A percentile compares a stretch with the other conserved stretches of the same genome.
These are phyloP conservation scores for Spatholobus suberectus DNA, from an alignment of 306 rosid genomes.

Conservation along the genomic window DNA sequence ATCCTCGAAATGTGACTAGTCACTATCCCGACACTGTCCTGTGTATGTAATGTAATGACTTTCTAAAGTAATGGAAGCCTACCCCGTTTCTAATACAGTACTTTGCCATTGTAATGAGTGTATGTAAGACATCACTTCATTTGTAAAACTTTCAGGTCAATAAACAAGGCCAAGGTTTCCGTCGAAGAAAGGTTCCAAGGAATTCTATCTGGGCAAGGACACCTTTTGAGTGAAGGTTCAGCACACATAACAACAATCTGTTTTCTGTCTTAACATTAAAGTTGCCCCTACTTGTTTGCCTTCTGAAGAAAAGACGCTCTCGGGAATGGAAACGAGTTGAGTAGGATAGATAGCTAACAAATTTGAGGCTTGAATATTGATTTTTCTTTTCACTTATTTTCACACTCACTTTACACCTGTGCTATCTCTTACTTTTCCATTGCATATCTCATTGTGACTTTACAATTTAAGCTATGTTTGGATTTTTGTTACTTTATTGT, in stretches of 20 bases:
- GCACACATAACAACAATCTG: background rate
- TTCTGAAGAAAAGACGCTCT: background rate
- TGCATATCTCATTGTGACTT: background rate
- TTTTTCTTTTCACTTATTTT: background rate
- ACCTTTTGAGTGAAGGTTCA: constrained; percentile 32
- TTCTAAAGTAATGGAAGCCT: background rate
- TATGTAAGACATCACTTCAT: background rate
- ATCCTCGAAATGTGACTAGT: background rate
- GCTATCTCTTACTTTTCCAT: background rate
- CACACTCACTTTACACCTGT: background rate
- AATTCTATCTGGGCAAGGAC: constrained; percentile 53
- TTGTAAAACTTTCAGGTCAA: constrained; percentile 47
- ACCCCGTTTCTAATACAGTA: background rate
- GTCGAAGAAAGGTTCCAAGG: constrained; percentile 59
- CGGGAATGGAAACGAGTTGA: background rate
- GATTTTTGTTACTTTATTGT: no score
- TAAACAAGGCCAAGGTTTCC: constrained; percentile 59
- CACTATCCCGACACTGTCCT: background rate
- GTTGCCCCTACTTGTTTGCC: background rate
- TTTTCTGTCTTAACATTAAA: background rate
- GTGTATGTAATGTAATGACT: background rate
- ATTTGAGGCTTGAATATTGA: background rate
- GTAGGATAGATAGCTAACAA: background rate
- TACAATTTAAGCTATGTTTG: no score
- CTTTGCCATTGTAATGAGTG: background rate